Evolutionary conservation across 179 eudicot genomes (phyloP).

Genomic region (Silene vulgaris): DNA sequence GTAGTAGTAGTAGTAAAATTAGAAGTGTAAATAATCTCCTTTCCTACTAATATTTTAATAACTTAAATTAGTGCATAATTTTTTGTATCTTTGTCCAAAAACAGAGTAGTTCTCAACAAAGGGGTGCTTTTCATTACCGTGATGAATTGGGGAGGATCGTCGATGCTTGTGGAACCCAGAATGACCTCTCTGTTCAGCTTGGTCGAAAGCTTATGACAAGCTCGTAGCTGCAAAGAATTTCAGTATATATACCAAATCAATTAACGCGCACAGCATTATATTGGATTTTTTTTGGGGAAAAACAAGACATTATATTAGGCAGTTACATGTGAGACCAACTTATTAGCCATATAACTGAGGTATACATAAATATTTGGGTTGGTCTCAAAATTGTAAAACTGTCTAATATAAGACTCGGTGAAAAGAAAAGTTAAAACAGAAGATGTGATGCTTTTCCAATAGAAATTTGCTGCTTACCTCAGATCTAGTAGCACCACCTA

Average conservation of each 20-base stretch:
- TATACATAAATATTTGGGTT: no score
- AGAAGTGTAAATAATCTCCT: background rate
- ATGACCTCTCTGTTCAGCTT: constrained; percentile 70
- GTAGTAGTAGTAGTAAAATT: background rate
- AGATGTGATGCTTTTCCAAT: background rate
- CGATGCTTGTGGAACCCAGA: constrained; percentile 79
- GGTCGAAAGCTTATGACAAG: constrained; percentile 64
- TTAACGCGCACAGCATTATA: background rate
- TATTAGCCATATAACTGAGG: no score
- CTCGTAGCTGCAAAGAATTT: constrained; percentile 49
- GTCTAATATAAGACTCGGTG: no score
- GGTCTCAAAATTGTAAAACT: no score
- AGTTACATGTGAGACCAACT: no score
- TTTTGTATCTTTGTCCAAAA: background rate
- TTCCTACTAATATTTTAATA: background rate
- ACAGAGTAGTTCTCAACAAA: background rate
- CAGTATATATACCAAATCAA: background rate
- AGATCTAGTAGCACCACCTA: constrained; percentile 86
- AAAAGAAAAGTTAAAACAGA: background rate
- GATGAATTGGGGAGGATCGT: constrained; percentile 77
- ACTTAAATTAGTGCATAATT: background rate
- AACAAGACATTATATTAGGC: no score
- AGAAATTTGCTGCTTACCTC: constrained; percentile 44
- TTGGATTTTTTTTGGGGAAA: background rate
- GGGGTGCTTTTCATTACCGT: constrained; percentile 38